Conservation (phyloP, 2,329 filamentous ascomycete species). For the Pseudogymnoascus verrucosus region DNA sequence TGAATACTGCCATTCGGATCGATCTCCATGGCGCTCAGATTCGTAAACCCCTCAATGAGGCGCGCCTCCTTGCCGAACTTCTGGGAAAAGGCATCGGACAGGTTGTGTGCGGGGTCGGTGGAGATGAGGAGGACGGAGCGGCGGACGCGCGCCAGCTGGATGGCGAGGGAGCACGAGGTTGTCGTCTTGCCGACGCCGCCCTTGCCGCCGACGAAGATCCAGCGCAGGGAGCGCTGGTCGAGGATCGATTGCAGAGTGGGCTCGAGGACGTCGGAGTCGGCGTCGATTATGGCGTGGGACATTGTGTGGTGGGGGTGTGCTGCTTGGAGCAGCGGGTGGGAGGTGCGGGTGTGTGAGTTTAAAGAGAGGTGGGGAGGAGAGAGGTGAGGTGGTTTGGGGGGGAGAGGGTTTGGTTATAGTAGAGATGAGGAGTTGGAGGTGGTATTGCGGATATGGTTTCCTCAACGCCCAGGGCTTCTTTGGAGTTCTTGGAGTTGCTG, state of each 20-base stretch:
- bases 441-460: conserved; percentile 4
- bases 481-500: conserved; percentile 7
- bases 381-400: background rate
- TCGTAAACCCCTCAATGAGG: conserved; percentile 83
- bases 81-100: conserved; percentile 95
- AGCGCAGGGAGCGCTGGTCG: conserved; percentile 89
- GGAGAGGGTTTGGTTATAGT: background rate
- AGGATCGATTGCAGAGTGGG: conserved; percentile 90
- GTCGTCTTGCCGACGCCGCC: conserved; percentile 98
- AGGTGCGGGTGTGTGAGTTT: background rate
- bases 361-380: background rate
- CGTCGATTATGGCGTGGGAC: conserved; percentile 40
- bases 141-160: conserved; percentile 90
- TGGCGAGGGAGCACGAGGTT: conserved; percentile 96
- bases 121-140: conserved; percentile 96
- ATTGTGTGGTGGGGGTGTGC: conserved; percentile 15
- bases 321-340: background rate
- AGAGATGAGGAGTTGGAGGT: background rate
- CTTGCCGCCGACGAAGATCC: conserved; percentile 99
- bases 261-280: conserved; percentile 73
- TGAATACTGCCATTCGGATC: conserved; percentile 97
- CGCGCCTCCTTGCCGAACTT: conserved; percentile 99
- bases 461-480: conserved; percentile 6
- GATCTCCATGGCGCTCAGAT: conserved; percentile 97
- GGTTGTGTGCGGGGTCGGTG: conserved; percentile 95